Base-by-base conservation (phyloP, 106 monocot species). In the Narthecium ossifragum region DNA sequence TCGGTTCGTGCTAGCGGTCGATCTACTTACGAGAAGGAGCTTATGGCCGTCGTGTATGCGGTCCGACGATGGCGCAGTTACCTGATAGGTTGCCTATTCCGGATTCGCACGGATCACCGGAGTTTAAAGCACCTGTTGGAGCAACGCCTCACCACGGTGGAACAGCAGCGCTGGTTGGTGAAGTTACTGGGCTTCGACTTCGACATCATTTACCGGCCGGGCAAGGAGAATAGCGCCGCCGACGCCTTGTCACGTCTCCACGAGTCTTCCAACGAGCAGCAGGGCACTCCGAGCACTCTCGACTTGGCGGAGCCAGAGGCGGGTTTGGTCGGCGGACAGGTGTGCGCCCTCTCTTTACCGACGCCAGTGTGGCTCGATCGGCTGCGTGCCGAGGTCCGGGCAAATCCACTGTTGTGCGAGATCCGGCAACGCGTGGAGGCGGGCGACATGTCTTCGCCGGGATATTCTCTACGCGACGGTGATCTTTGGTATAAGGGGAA, bases 241-340 rank as follows among this genome's bases (percentile, higher is more conserved):
- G 61, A 61, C 30, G 61, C 60, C 26, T 41, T 60, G 20, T 60
- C 41, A 37, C 11, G 36, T 37, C 36, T 37, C 11, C 5, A 37
- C 11, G 11, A 6, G 36, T 5, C 36, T 37, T 37, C 43, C 1
- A 4, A 7, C 14, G 2, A 43, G 14, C 6, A 4, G 11, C 9
- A 43, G 12, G 14, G 6, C 18, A 0, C 6, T 0, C 2, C 14
- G 18, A 6, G 14, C 12, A 43, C 18, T 43, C 2, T 0, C 3
- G 9, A 43, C 3, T 2, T 43, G 14, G 0, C 14, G 18, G 6
- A 0, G 0, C 0, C 18, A 18, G 11, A 5, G 11, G 36, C 36
- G 11, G 36, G 36, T n/a, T n/a, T n/a, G n/a, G n/a, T n/a, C n/a
- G n/a, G n/a, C n/a, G n/a, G n/a, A n/a, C n/a, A n/a, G n/a, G n/a